Percentiles rank a stretch among this genome's conserved stretches.
These are phyloP conservation scores for Cryptosporidium canis DNA, from an alignment of 169 alveolate genomes.

Conservation along the genomic window DNA sequence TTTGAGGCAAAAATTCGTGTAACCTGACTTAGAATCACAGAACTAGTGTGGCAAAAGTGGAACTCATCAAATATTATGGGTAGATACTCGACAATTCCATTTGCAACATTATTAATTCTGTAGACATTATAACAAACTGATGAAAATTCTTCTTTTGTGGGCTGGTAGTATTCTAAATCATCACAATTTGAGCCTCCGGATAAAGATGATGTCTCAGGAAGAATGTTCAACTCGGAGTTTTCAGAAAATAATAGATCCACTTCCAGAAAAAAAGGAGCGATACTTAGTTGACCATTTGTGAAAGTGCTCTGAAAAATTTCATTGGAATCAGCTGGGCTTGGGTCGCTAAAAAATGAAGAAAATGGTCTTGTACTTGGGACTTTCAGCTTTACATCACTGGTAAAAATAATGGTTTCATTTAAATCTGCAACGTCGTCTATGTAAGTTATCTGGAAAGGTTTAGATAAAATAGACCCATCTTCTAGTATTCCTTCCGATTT, in stretches of 20 bases:
- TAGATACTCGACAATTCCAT: conserved; percentile 54
- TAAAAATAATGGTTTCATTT: conserved; percentile 40
- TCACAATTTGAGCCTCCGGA: not conserved
- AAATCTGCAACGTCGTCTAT: conserved; percentile 55
- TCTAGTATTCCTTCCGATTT: conserved; percentile 30
- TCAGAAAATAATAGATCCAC: conserved; percentile 63
- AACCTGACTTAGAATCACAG: conserved; percentile 36
- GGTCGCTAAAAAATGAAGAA: conserved; percentile 15
- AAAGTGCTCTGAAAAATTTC: not conserved
- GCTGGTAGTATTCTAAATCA: not conserved
- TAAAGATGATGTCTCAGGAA: not conserved
- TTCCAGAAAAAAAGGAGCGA: conserved; percentile 57
- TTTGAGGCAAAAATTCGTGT: conserved; percentile 43
- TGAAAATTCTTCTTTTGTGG: conserved; percentile 7
- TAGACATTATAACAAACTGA: conserved; percentile 62
- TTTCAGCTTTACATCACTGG: conserved; percentile 8
- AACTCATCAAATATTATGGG: conserved; percentile 65
- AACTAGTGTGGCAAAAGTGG: conserved; percentile 53
- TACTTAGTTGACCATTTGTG: not conserved
- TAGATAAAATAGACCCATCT: conserved; percentile 52
- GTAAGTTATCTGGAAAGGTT: conserved; percentile 31
- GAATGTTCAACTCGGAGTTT: not conserved
- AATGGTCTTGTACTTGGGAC: not conserved
- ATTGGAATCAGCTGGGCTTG: conserved; percentile 5
- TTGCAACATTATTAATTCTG: conserved; percentile 56